phyloP scores from a whole-genome alignment of 2,329 filamentous ascomycete genomes.

The Colletotrichum australisinense region DNA sequence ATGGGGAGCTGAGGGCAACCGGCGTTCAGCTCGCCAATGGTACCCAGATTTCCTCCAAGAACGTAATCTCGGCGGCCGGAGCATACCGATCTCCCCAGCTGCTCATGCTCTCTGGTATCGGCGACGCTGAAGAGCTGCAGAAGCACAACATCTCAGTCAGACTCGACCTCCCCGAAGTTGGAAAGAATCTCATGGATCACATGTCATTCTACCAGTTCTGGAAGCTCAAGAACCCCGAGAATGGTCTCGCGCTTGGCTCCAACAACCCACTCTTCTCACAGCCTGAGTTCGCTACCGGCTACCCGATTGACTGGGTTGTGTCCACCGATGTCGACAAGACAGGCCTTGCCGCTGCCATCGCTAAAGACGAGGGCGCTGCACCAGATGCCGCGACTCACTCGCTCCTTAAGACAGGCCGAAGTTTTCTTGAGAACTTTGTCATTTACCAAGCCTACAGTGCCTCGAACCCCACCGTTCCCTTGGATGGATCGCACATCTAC shows the following conservation, averaged over 20 bases:
- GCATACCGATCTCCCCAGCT: slow-evolving; percentile 58
- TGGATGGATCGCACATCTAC: slow-evolving; percentile 34
- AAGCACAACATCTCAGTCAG: slow-evolving; percentile 54
- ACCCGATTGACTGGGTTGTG: slow-evolving; percentile 52
- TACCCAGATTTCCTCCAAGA: slow-evolving; percentile 37
- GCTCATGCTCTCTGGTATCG: slow-evolving; percentile 65
- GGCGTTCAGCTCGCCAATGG: slow-evolving; percentile 45
- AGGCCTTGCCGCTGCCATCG: slow-evolving; percentile 45
- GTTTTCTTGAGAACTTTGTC: slow-evolving; percentile 40
- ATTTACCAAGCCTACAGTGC: slow-evolving; percentile 36
- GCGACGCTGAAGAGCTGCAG: slow-evolving; percentile 53
- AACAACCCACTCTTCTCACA: slow-evolving; percentile 47
- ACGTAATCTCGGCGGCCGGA: slow-evolving; percentile 39
- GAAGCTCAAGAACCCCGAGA: slow-evolving; percentile 14
- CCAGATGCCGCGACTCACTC: slow-evolving; percentile 45
- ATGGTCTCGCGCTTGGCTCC: slow-evolving; percentile 47
- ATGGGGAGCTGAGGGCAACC: slow-evolving; percentile 35
- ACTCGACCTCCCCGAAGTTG: slow-evolving; percentile 59
- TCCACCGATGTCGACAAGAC: slow-evolving; percentile 41
- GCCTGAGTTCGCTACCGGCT: slow-evolving; percentile 49
- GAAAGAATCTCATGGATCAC: slow-evolving; percentile 35
- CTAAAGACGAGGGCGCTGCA: slow-evolving; percentile 46
- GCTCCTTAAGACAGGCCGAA: slow-evolving; percentile 45
- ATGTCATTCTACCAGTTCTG: too few relatives aligned
- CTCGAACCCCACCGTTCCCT: slow-evolving; percentile 9